Evolutionary conservation across 2,329 filamentous ascomycete genomes (phyloP), one percentile per base, ranked within the genome.

Genomic region (Diaporthe velutina): DNA sequence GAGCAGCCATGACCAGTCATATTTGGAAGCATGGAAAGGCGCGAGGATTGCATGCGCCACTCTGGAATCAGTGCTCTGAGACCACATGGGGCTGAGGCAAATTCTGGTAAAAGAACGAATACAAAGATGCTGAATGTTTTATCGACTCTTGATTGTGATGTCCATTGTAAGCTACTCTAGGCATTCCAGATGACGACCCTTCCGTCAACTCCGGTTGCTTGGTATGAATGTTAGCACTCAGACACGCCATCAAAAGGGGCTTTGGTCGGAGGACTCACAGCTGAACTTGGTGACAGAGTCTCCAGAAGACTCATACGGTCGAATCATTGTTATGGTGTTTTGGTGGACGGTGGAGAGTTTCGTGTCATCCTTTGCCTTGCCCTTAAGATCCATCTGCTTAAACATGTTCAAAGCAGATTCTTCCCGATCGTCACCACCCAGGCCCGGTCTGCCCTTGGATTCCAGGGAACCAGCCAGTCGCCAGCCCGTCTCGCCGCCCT

Each of bases 361-460:
- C 5, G 96, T 98, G 83, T 98, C 96, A 80, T 98, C 95, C 82
- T 95, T 95, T 73, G 89, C 87, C 85, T 98, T 98, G 77, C 97
- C 97, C 89, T 97, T 98, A 78, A 99, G 89, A 84, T 99, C 97
- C 97, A 99, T 98, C 87, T 98, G 96, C 80, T 92, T 92, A 87
- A 99, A 99, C 95, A 98, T 98, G 85, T 98, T 98, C 83, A 98
- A 87, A 33, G 97, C 97, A 78, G 94, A 97, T 83, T 98, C 97
- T 85, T 98, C 97, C 42, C 93, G 90, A 75, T 87, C 86, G 73
- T 91, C 90, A 74, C 89, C 90, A 74, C 89, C 92, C 73, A 88
- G 83, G 55, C 90, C 93, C 38, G 89, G 87, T 7, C 89, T 86
- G 67, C 90, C 88, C 85, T 96, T 95, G 66, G 88, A 87, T 85